Evolutionary conservation across 2,329 filamentous ascomycete genomes (phyloP).

Genomic region (Colletotrichum salicis): DNA sequence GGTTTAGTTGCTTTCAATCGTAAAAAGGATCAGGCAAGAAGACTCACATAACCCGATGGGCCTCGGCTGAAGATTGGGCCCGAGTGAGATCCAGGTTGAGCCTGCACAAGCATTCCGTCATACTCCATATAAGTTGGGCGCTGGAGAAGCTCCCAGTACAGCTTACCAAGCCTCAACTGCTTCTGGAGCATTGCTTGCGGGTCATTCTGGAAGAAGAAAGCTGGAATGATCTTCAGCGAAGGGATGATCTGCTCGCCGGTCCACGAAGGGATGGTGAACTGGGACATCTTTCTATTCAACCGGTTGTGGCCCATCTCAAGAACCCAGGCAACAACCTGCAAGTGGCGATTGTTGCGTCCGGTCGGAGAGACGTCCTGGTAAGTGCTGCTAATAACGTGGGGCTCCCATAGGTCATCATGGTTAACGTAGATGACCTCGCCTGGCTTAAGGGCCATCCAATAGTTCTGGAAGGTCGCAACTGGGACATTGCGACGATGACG

Average conservation of each 20-base stretch:
- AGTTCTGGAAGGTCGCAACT: conserved; percentile 55
- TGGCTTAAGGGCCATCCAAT: conserved; percentile 59
- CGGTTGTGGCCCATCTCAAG: conserved; percentile 48
- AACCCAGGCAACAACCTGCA: conserved; percentile 53
- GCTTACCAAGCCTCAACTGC: conserved; percentile 53
- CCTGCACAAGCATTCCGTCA: conserved; percentile 51
- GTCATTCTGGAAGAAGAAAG: conserved; percentile 53
- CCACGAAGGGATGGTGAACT: conserved; percentile 50
- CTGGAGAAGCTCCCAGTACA: conserved; percentile 60
- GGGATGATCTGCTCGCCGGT: conserved; percentile 56
- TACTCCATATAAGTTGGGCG: conserved; percentile 59
- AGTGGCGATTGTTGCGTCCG: conserved; percentile 1
- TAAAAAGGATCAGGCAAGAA: too few relatives aligned
- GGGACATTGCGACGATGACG: conserved; percentile 51
- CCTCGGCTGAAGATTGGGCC: conserved; percentile 35
- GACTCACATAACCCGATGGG: conserved; percentile 44
- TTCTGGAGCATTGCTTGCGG: conserved; percentile 48
- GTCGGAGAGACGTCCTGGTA: conserved; percentile 6
- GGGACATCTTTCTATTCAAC: conserved; percentile 51
- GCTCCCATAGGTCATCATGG: conserved; percentile 51
- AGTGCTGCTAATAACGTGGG: conserved; percentile 53
- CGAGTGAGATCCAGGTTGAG: conserved; percentile 37
- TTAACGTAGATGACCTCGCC: conserved; percentile 57
- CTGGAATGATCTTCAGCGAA: conserved; percentile 55
- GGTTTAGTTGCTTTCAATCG: conserved; percentile 16